Percentiles rank a stretch among this genome's conserved stretches.
Evolutionary conservation across 176 grass and related monocot genomes (phyloP).

Genomic region (Oryza rufipogon): DNA sequence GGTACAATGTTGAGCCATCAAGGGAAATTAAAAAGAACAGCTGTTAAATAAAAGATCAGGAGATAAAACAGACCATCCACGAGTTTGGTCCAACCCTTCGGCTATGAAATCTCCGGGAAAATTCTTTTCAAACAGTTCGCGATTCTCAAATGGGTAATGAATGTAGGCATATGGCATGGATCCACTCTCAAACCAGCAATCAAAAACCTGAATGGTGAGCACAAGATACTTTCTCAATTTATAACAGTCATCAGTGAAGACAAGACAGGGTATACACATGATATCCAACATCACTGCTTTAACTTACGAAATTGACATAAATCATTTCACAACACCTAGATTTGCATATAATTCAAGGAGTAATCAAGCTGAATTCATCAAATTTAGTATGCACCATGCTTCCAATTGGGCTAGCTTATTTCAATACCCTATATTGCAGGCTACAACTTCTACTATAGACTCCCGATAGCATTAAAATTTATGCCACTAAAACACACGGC

Average conservation of each 20-base stretch:
- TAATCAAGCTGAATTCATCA: background rate
- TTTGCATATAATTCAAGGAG: background rate
- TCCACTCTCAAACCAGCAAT: conserved; percentile 99
- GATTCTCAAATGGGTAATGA: conserved; percentile 99
- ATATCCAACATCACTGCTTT: conserved; percentile 13
- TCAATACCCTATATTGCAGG: background rate
- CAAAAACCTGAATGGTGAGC: conserved; percentile 74
- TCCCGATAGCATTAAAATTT: background rate
- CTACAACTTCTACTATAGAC: background rate
- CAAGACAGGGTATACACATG: conserved; percentile 1
- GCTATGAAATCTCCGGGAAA: conserved; percentile 98
- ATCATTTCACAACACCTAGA: background rate
- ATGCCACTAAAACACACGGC: conserved; percentile 5
- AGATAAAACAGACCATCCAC: conserved; percentile 77
- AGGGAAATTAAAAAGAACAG: background rate
- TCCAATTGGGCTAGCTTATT: no score
- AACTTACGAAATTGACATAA: background rate
- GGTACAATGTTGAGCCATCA: conserved; percentile 6
- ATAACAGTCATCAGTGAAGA: conserved; percentile 9
- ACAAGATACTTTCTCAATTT: conserved; percentile 22
- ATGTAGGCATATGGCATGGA: conserved; percentile 99
- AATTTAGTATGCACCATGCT: conserved; percentile 16
- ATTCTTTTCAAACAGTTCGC: conserved; percentile 90
- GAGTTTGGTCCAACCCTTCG: conserved; percentile 98
- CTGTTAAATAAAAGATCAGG: conserved; percentile 1